These are phyloP conservation scores for Aureobasidium leucospermi DNA, from an alignment of 2,329 filamentous ascomycete species.

Conservation along the genomic window DNA sequence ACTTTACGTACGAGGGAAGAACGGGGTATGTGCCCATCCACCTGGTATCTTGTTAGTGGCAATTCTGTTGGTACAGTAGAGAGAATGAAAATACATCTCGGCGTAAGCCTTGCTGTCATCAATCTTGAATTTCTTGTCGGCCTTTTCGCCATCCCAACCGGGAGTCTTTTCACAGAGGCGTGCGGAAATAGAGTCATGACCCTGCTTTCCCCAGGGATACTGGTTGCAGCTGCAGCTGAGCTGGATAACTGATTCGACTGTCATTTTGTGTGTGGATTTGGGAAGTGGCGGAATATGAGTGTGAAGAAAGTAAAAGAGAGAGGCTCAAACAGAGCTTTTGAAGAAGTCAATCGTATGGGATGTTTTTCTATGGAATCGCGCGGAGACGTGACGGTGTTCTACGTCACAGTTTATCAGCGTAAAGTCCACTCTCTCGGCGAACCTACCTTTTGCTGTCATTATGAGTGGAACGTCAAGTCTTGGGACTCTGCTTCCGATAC, in stretches of 20 bases:
- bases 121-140: conserved; percentile 50
- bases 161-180: conserved; percentile 58
- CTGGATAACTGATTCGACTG: conserved; percentile 43
- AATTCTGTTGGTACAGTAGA: not conserved
- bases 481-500: not conserved
- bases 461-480: not conserved
- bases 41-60: conserved; percentile 22
- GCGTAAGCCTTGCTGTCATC: conserved; percentile 58
- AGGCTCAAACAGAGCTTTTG: conserved; percentile 1
- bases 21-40: conserved; percentile 75
- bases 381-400: not conserved
- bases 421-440: not conserved
- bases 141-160: conserved; percentile 31
- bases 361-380: conserved; percentile 10
- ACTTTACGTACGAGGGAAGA: conserved; percentile 49
- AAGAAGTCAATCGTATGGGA: not conserved
- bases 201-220: conserved; percentile 66
- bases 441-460: not conserved
- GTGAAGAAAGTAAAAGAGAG: not conserved
- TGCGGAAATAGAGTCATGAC: conserved; percentile 58
- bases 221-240: conserved; percentile 50
- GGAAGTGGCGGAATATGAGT: not conserved
- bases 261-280: conserved; percentile 30
- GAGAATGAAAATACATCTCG: conserved; percentile 38
- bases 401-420: not conserved